Evolutionary conservation across 768 basidiomycete species (phyloP).

Genomic region (Lactarius hengduanensis): DNA sequence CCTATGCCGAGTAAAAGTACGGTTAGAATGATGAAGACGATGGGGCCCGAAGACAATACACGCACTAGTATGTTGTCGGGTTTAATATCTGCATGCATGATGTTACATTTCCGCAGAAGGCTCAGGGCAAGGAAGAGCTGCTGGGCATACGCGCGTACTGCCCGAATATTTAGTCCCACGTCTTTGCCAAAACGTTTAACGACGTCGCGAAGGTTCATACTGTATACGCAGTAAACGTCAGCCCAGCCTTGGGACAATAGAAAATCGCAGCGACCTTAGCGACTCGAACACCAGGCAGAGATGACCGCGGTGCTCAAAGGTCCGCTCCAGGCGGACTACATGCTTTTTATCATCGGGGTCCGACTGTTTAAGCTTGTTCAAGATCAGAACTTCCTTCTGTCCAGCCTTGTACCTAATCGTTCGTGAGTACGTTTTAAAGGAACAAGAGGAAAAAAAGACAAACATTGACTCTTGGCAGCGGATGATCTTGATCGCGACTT

Average conservation of each 20-base stretch:
- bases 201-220: slow-evolving; percentile 98
- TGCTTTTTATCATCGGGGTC: slow-evolving; percentile 98
- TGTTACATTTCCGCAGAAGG: slow-evolving; percentile 81
- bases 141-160: slow-evolving; percentile 98
- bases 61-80: slow-evolving; percentile 95
- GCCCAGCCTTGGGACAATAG: neutral
- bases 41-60: slow-evolving; percentile 25
- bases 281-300: slow-evolving; percentile 95
- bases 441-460: slow-evolving; percentile 35
- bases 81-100: slow-evolving; percentile 99
- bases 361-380: slow-evolving; percentile 81
- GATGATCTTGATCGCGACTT: slow-evolving; percentile 98
- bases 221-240: slow-evolving; percentile 35
- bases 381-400: slow-evolving; percentile 85
- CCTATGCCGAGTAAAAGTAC: slow-evolving; percentile 45
- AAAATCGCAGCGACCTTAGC: slow-evolving; percentile 59
- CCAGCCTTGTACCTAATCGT: slow-evolving; percentile 86
- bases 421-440: slow-evolving; percentile 13
- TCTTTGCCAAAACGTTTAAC: slow-evolving; percentile 99
- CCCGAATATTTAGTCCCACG: slow-evolving; percentile 91
- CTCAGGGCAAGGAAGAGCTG: slow-evolving; percentile 90
- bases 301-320: slow-evolving; percentile 97
- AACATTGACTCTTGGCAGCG: slow-evolving; percentile 96
- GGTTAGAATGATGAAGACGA: neutral
- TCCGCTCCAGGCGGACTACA: slow-evolving; percentile 85